Evolutionary conservation across 2,329 filamentous ascomycete species (phyloP).

Genomic region (Cladosporium sp.): DNA sequence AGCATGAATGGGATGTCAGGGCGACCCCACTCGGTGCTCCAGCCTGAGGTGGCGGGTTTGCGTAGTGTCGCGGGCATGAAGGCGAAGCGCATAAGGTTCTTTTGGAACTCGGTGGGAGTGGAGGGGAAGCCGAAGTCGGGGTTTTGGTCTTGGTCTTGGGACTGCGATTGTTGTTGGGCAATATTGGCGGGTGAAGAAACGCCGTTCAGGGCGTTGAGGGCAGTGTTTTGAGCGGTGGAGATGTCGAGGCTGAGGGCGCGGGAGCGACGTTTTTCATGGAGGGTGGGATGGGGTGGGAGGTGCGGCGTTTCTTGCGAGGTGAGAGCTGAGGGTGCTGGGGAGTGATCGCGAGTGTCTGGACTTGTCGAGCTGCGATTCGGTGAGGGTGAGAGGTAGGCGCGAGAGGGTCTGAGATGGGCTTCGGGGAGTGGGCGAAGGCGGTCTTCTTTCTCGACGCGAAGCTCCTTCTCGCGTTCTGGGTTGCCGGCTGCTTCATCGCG

Average conservation of each 20-base stretch:
- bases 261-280: conserved; percentile 41
- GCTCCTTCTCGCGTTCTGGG: conserved; percentile 70
- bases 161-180: conserved; percentile 14
- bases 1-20: conserved; percentile 86
- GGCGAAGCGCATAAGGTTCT: conserved; percentile 84
- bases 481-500: conserved; percentile 77
- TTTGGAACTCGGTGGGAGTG: conserved; percentile 83
- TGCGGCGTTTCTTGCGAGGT: conserved; percentile 23
- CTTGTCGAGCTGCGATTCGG: conserved; percentile 44
- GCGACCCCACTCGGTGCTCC: conserved; percentile 88
- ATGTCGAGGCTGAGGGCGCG: conserved; percentile 21
- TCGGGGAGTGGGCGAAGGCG: conserved; percentile 75
- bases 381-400: conserved; percentile 23
- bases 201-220: conserved; percentile 22
- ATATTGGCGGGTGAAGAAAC: conserved; percentile 4
- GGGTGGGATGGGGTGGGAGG: conserved; percentile 29
- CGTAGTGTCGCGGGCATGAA: conserved; percentile 57
- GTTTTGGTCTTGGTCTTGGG: conserved; percentile 19
- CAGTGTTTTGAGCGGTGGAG: conserved; percentile 37
- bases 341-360: conserved; percentile 16
- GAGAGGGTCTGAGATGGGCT: conserved; percentile 37
- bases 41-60: conserved; percentile 60
- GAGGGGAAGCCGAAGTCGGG: conserved; percentile 66
- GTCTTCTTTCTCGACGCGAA: conserved; percentile 79
- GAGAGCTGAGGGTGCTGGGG: conserved; percentile 9